These are phyloP conservation scores for Salix udensis DNA, from an alignment of 345 rosid genomes.

Conservation along the genomic window DNA sequence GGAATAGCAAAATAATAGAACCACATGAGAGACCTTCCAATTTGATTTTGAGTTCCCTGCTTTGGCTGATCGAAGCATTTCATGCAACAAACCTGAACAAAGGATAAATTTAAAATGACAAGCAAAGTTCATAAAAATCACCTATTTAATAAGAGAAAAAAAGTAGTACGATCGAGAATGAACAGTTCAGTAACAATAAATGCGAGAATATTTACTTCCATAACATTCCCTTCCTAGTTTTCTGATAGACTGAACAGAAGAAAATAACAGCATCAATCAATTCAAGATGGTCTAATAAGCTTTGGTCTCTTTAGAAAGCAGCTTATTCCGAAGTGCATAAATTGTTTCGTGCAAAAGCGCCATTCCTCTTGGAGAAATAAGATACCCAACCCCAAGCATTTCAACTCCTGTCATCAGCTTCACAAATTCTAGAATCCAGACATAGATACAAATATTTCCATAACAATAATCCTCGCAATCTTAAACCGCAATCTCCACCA, in stretches of 20 bases:
- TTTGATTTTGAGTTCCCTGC: slow-evolving; percentile 80
- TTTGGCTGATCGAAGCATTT: slow-evolving; percentile 95
- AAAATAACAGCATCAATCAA: slow-evolving; percentile 3
- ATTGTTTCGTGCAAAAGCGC: not conserved
- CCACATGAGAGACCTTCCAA: slow-evolving; percentile 66
- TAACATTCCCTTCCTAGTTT: not conserved
- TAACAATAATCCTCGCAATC: not conserved
- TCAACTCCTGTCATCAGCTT: not conserved
- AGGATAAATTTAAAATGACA: slow-evolving; percentile 4
- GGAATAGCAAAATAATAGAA: not conserved
- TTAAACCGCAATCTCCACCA: not conserved
- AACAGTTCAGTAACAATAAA: too few relatives aligned
- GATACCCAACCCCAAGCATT: not conserved
- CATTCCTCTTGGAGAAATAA: not conserved
- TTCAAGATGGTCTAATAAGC: not conserved
- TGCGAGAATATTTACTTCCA: too few relatives aligned
- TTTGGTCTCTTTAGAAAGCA: not conserved
- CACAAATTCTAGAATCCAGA: not conserved
- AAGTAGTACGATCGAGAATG: too few relatives aligned
- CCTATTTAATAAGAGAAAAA: not conserved
- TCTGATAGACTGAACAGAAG: not conserved
- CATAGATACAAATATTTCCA: not conserved
- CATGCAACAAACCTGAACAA: slow-evolving; percentile 72
- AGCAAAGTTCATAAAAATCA: slow-evolving; percentile 4
- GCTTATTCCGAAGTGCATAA: not conserved